Percentiles rank a stretch among this genome's conserved stretches.
Conservation (phyloP, 2,329 filamentous ascomycete genomes). For the Xylaria sp. region DNA sequence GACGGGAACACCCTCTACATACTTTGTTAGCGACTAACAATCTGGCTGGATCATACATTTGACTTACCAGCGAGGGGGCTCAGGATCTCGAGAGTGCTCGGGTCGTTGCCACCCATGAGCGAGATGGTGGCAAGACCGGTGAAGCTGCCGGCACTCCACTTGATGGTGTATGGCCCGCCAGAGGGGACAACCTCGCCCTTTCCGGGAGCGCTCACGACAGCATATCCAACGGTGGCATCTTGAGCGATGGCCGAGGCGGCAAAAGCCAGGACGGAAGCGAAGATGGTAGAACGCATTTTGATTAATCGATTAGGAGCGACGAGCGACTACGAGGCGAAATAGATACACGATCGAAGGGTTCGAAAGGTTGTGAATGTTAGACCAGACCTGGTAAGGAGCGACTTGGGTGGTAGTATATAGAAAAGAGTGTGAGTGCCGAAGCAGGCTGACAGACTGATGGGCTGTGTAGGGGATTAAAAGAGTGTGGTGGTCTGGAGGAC, state of each 20-base stretch:
- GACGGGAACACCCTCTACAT: slow-evolving; percentile 54
- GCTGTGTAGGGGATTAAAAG: slow-evolving; percentile 18
- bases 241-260: slow-evolving; percentile 58
- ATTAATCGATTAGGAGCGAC: slow-evolving; percentile 7
- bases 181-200: slow-evolving; percentile 51
- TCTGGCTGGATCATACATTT: neutral
- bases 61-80: slow-evolving; percentile 58
- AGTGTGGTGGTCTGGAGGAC: slow-evolving; percentile 24
- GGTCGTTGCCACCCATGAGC: slow-evolving; percentile 58
- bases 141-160: slow-evolving; percentile 54
- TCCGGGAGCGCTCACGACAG: slow-evolving; percentile 56
- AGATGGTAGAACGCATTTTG: slow-evolving; percentile 61
- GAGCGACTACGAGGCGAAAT: neutral
- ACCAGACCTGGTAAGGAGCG: slow-evolving; percentile 22
- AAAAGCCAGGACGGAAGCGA: slow-evolving; percentile 57
- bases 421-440: slow-evolving; percentile 28
- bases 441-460: slow-evolving; percentile 15
- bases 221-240: slow-evolving; percentile 55
- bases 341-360: neutral
- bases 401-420: slow-evolving; percentile 18
- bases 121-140: slow-evolving; percentile 55
- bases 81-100: slow-evolving; percentile 49
- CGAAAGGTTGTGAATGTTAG: slow-evolving; percentile 2
- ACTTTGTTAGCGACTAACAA: slow-evolving; percentile 25
- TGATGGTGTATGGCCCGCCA: slow-evolving; percentile 56